Percentiles rank a stretch among this genome's conserved stretches.
These are phyloP conservation scores for Monosiga brevicollis DNA, from an alignment of 78 protist species.

Conservation along the genomic window DNA sequence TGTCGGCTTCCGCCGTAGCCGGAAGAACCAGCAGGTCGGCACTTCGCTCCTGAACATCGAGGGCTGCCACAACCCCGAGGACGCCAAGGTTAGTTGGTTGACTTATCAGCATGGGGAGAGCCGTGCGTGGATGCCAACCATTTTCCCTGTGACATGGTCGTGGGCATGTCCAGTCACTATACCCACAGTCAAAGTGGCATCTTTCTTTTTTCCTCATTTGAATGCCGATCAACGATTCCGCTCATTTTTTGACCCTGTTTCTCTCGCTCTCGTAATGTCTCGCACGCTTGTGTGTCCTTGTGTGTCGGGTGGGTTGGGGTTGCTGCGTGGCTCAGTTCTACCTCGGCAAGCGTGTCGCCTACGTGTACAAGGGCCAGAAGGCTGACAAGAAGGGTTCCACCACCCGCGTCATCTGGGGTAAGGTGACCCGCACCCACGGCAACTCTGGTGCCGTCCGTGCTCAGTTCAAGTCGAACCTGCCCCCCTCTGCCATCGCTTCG, in stretches of 20 bases:
- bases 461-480: conserved; percentile 81
- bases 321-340: conserved; percentile 73
- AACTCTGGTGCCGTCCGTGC: conserved; percentile 89
- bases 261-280: too few species aligned
- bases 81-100: too few species aligned
- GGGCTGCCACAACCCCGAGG: conserved; percentile 61
- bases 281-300: too few species aligned
- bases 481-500: conserved; percentile 82
- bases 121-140: too few species aligned
- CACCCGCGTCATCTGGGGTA: conserved; percentile 88
- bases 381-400: not conserved
- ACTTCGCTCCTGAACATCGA: conserved; percentile 77
- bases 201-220: too few species aligned
- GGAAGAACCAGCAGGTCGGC: conserved; percentile 67
- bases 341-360: conserved; percentile 82
- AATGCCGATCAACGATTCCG: too few species aligned
- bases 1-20: conserved; percentile 16
- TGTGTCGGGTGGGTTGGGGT: too few species aligned
- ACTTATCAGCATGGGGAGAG: too few species aligned
- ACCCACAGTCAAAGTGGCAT: too few species aligned
- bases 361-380: conserved; percentile 55
- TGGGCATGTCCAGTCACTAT: too few species aligned
- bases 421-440: conserved; percentile 89
- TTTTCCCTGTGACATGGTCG: too few species aligned
- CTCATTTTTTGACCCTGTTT: too few species aligned